Base-by-base conservation (phyloP, 768 basidiomycete species). In the Podaxis rugospora region DNA sequence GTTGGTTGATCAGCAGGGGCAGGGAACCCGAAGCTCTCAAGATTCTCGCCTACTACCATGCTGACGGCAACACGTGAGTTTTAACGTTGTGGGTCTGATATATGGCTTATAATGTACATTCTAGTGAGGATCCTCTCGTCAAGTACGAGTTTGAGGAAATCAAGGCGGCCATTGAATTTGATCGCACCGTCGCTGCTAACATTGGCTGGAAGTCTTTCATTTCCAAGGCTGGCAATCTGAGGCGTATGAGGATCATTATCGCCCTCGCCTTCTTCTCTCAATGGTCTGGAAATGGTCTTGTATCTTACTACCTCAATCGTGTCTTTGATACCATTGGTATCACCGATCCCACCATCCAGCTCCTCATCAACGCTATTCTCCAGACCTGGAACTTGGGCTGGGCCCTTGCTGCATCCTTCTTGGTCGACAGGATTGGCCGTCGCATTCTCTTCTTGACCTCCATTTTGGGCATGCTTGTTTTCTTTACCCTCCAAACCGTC, bases 211-310 rank as follows among this genome's bases (percentile, higher is more conserved):
- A 81, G 67, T 79, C 87, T 2, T 80, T 94, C 65, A 73, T 91
- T 68, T 67, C 76, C 46, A 90, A 82, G 49, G 71, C 79, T 28
- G 92, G 90, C 55, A 93, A 93, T 80, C 77, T 83, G 64, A 86
- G 78, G 72, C 89, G 92, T 61, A 81, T 93, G 80, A 74, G 81
- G 58, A 88, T 92, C 71, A 88, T 93, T 71, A 70, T 89, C 63
- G 87, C 87, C 51, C 76, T 92, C 58, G 89, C 88, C 51, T 89
- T 89, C 81, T 91, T 92, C 81, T 91, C 89, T 2, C 88, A 90
- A 66, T 92, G 89, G 90, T 91, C 88, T 9, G 90, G 89, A 13
- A 92, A 92, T 67, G 90, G 90, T 68, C 86, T 93, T 57, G 87
- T 90, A 54, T 90, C 88, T 5, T 92, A 88, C 79, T 93, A 93